phyloP scores from a whole-genome alignment of 768 basidiomycete genomes.

The Boletus rex-veris region DNA sequence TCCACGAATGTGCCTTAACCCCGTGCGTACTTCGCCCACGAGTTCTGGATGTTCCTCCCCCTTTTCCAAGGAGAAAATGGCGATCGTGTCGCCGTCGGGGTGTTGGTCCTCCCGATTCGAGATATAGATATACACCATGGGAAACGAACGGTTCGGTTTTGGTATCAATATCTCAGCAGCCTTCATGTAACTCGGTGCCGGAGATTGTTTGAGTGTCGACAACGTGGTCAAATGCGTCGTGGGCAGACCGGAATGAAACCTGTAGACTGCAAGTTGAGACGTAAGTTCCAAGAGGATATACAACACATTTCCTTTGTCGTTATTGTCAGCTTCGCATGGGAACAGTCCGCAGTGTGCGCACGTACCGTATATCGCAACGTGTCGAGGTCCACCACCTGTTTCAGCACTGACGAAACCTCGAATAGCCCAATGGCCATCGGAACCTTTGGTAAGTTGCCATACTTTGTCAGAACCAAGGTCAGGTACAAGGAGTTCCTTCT shows the following conservation, averaged over 20 bases:
- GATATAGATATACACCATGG: constrained; percentile 60
- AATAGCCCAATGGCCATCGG: constrained; percentile 46
- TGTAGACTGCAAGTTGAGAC: constrained; percentile 55
- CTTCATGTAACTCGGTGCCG: constrained; percentile 48
- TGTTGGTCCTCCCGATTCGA: constrained; percentile 76
- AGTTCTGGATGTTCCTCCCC: constrained; percentile 44
- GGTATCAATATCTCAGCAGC: constrained; percentile 72
- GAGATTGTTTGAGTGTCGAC: constrained; percentile 47
- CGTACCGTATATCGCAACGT: constrained; percentile 62
- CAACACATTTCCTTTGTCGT: constrained; percentile 48
- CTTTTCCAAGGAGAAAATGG: constrained; percentile 58
- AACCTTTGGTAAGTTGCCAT: constrained; percentile 47
- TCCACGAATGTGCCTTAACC: constrained; percentile 66
- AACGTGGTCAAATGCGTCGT: constrained; percentile 39
- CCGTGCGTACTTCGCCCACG: constrained; percentile 62
- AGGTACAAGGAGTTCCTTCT: constrained; percentile 62
- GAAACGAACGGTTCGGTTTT: constrained; percentile 45
- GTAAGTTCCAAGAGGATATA: constrained; percentile 70
- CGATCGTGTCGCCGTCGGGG: constrained; percentile 66
- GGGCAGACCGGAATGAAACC: constrained; percentile 40
- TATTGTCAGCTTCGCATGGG: not conserved
- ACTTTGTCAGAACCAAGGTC: constrained; percentile 76
- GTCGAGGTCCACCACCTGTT: constrained; percentile 67
- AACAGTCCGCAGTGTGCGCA: not conserved
- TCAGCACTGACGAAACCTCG: constrained; percentile 46